Conservation (phyloP, 2,329 filamentous ascomycete species). For the Cordyceps sp. region DNA sequence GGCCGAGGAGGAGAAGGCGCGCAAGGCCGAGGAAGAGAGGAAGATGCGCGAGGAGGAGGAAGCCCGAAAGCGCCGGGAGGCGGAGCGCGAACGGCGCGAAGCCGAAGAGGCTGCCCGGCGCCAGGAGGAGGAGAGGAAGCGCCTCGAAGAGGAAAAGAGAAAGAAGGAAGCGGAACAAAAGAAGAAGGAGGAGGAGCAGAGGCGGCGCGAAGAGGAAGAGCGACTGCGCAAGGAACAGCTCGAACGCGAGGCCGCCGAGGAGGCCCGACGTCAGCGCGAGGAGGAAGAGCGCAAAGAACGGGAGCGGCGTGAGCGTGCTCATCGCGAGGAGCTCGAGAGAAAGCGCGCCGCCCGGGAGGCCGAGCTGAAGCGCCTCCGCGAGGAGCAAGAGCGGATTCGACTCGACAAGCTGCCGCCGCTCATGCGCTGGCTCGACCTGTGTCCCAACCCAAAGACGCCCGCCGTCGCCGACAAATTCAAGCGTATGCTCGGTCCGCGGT, state of each 20-base stretch:
- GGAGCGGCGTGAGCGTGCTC: slow-evolving; percentile 26
- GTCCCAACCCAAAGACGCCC: slow-evolving; percentile 30
- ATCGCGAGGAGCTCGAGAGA: slow-evolving; percentile 28
- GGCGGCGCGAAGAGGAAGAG: slow-evolving; percentile 28
- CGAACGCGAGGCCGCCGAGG: slow-evolving; percentile 29
- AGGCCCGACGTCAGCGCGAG: slow-evolving; percentile 31
- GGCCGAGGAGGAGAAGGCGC: slow-evolving; percentile 17
- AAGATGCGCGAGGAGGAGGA: slow-evolving; percentile 18
- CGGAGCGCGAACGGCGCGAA: slow-evolving; percentile 18
- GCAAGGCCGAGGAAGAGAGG: slow-evolving; percentile 15
- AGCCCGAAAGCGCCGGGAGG: slow-evolving; percentile 16
- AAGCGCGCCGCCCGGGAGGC: slow-evolving; percentile 33
- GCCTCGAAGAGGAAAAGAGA: slow-evolving; percentile 18
- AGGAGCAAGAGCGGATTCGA: slow-evolving; percentile 37
- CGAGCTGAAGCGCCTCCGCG: slow-evolving; percentile 30
- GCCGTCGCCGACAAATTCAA: slow-evolving; percentile 37
- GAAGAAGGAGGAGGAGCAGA: slow-evolving; percentile 19
- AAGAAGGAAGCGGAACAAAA: slow-evolving; percentile 17
- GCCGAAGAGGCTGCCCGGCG: slow-evolving; percentile 8
- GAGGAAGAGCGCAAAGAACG: slow-evolving; percentile 33
- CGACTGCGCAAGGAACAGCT: slow-evolving; percentile 24
- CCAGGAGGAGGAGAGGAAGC: slow-evolving; percentile 17
- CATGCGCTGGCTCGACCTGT: slow-evolving; percentile 41
- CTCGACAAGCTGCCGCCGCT: slow-evolving; percentile 42
- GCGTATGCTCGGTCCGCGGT: slow-evolving; percentile 42